Conservation (phyloP, 306 rosid genomes). For the Astragalus membranaceus region DNA sequence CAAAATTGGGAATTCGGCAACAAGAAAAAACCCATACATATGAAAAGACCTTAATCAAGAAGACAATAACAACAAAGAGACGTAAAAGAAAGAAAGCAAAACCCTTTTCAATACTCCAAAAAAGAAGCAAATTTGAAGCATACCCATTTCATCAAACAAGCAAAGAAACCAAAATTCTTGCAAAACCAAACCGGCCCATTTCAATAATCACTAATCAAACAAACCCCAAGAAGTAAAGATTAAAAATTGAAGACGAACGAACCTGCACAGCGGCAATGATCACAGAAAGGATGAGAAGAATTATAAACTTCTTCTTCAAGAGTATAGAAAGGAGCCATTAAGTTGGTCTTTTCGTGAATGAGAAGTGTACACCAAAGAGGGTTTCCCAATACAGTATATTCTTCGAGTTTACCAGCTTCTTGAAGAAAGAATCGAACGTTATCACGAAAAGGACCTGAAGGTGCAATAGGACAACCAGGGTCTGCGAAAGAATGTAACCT, state of each 20-base stretch:
- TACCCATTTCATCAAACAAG: constrained; percentile 1
- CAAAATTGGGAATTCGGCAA: too few relatives aligned
- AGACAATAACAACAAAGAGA: neutral
- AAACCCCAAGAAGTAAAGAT: neutral
- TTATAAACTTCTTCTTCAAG: constrained; percentile 55
- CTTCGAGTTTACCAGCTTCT: constrained; percentile 57
- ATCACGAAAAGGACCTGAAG: constrained; percentile 56
- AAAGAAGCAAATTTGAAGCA: neutral
- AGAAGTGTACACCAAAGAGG: constrained; percentile 73
- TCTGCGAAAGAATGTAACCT: constrained; percentile 60
- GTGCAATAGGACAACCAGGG: constrained; percentile 40
- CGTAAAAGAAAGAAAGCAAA: neutral
- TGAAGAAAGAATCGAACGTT: constrained; percentile 61
- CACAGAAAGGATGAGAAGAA: constrained; percentile 59
- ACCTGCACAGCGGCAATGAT: constrained; percentile 76
- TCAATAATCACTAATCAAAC: neutral
- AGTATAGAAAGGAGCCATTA: constrained; percentile 62
- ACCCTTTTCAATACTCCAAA: neutral
- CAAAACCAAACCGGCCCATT: neutral
- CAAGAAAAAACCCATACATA: too few relatives aligned
- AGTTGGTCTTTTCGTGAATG: constrained; percentile 46
- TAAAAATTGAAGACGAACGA: neutral
- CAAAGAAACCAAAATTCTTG: neutral
- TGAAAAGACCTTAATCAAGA: too few relatives aligned
- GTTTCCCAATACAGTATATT: constrained; percentile 42